Conservation (phyloP, 2,329 filamentous ascomycete species). For the Colletotrichum nymphaeae region DNA sequence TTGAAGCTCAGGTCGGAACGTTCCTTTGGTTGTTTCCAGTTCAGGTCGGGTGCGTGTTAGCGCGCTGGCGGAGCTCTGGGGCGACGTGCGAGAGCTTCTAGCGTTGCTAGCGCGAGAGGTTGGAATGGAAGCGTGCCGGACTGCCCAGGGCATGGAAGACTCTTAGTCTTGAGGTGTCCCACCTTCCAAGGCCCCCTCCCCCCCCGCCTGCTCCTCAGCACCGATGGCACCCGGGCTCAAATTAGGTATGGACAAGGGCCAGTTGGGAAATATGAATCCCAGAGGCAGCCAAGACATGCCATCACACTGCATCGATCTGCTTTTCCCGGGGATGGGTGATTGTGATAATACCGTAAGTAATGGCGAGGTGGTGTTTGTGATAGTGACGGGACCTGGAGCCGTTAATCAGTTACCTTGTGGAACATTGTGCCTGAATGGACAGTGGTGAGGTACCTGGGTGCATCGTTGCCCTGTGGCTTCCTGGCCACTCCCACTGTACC, state of each 20-base stretch:
- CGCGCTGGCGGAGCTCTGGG: neutral
- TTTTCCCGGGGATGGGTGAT: neutral
- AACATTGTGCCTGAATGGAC: no score
- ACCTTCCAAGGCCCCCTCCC: neutral
- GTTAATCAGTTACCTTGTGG: no score
- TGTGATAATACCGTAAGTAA: neutral
- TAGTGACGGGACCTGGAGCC: neutral
- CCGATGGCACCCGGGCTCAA: neutral
- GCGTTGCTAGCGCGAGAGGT: neutral
- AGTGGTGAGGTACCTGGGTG: neutral
- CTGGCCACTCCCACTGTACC: neutral
- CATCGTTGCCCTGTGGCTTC: no score
- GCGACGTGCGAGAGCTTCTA: constrained; percentile 11
- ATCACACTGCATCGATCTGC: constrained; percentile 6
- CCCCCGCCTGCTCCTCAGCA: neutral
- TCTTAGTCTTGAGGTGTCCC: neutral
- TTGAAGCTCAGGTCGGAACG: neutral
- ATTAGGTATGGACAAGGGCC: neutral
- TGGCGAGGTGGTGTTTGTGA: neutral
- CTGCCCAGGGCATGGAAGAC: neutral
- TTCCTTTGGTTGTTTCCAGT: constrained; percentile 32
- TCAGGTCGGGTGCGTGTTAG: constrained; percentile 24
- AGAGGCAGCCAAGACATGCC: neutral
- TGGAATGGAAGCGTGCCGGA: neutral
- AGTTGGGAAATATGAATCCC: neutral